Percentiles rank a stretch among this genome's conserved stretches.
These are phyloP conservation scores for Microdochium trichocladiopsis DNA, from an alignment of 2,329 filamentous ascomycete species.

Conservation along the genomic window DNA sequence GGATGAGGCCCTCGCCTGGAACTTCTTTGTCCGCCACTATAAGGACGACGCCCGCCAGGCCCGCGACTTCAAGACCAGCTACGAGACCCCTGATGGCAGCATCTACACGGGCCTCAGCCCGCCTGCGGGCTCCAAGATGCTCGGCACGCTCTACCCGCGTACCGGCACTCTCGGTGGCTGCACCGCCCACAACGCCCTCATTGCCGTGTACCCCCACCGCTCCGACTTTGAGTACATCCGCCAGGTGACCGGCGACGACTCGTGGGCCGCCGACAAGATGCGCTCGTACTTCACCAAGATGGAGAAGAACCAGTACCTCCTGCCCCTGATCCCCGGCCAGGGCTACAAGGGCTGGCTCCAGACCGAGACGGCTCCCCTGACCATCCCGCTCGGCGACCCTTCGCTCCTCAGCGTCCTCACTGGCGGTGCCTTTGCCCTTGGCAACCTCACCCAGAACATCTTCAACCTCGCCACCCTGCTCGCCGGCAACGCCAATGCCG, in stretches of 20 bases:
- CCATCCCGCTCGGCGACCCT: conserved; percentile 41
- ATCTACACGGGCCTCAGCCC: conserved; percentile 46
- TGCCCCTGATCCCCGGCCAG: conserved; percentile 51
- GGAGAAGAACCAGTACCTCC: conserved; percentile 46
- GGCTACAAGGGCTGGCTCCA: conserved; percentile 51
- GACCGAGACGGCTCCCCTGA: conserved; percentile 41
- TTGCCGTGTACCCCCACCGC: conserved; percentile 43
- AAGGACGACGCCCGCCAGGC: conserved; percentile 44
- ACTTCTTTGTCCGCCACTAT: conserved; percentile 57
- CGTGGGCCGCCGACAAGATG: conserved; percentile 51
- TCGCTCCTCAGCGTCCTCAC: conserved; percentile 44
- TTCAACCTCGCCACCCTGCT: conserved; percentile 32
- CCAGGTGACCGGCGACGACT: conserved; percentile 44
- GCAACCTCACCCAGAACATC: conserved; percentile 24
- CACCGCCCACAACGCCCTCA: conserved; percentile 46
- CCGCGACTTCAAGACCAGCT: conserved; percentile 50
- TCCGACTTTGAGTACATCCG: conserved; percentile 47
- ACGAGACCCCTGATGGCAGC: conserved; percentile 38
- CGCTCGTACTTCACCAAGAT: conserved; percentile 45
- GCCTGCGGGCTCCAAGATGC: conserved; percentile 39
- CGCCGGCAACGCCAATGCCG: conserved; percentile 42
- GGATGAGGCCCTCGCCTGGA: conserved; percentile 46
- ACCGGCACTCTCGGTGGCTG: conserved; percentile 50
- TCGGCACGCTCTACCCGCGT: conserved; percentile 52
- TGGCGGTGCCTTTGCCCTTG: conserved; percentile 44